Evolutionary conservation across 192 early-diverging fungal species (phyloP), one percentile per base, ranked within the genome.

Genomic region (Coemansia sp.): DNA sequence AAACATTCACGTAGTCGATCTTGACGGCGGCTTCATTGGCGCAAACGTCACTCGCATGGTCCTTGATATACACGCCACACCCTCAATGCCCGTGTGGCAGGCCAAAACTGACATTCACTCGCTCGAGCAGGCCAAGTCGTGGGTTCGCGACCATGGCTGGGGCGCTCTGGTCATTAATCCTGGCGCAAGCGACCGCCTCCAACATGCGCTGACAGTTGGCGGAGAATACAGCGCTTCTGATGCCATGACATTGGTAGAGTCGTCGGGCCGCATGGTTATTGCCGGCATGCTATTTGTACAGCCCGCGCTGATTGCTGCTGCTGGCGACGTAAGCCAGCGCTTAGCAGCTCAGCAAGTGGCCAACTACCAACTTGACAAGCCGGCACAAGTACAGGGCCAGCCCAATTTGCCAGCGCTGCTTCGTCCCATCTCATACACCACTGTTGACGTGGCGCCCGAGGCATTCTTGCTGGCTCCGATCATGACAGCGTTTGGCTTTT

Each of bases 161-260:
- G 80, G 80, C n/a, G 80, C 70, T 3, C 68, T 83, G 31, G 73
- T 83, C 18, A 78, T 83, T 57, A 83, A 83, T 59, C 33, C 54
- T 2, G 73, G 73, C 29, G 54, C 76, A 18, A 83, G 67, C 47
- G 52, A 49, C 38, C 66, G 67, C 16, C 67, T 78, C 33, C 40
- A 72, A 18, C 49, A 44, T 22, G 70, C 80, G 3, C 70, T 83
- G 27, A 10, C 3, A 52, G 42, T 49, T 12, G 76, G 73, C 20
- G 38, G 66, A 10, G 67, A 66, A 42, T 83, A 83, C 60, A 33
- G 70, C 29, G 29, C 80, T 5, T 34, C 55, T 5, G 51, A 64
- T 10, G 80, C 76, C 13, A 67, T 83, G 63, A 83, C 80, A 5
- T 15, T 78, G 57, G 29, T 83, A 24, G 67, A 66, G 43, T 74